A percentile compares a stretch with the other conserved stretches of the same genome.
Evolutionary conservation across 257 asterid species (phyloP).

Genomic region (Phtheirospermum japonicum): DNA sequence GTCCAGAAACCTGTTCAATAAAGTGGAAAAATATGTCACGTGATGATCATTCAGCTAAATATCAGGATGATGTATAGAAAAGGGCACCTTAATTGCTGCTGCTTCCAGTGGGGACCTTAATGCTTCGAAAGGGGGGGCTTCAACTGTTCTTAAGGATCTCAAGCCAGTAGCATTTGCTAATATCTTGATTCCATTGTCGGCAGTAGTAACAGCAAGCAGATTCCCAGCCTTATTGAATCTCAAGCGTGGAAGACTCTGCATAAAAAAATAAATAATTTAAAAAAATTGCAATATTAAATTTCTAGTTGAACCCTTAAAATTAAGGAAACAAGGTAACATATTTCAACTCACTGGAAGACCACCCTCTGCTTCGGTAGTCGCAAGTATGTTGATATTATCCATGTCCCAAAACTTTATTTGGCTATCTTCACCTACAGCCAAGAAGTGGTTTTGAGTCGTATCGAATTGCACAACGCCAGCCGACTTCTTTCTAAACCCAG

Average conservation of each 20-base stretch:
- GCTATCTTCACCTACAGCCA: conserved; percentile 94
- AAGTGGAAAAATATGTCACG: conserved; percentile 14
- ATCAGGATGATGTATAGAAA: conserved; percentile 24
- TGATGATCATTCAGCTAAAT: conserved; percentile 23
- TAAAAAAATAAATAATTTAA: conserved; percentile 5
- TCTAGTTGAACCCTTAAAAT: conserved; percentile 8
- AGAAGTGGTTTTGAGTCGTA: conserved; percentile 85
- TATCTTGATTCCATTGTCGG: conserved; percentile 89
- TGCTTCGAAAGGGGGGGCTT: conserved; percentile 76
- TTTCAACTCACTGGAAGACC: conserved; percentile 76
- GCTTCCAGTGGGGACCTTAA: conserved; percentile 78
- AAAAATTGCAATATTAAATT: conserved; percentile 21
- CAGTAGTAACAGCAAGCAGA: conserved; percentile 89
- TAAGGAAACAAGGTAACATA: conserved; percentile 1
- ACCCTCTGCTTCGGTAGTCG: conserved; percentile 81
- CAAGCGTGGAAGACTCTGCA: conserved; percentile 85
- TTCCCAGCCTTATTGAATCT: conserved; percentile 95
- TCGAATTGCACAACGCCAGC: conserved; percentile 85
- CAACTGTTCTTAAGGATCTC: conserved; percentile 72
- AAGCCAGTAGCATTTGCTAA: conserved; percentile 81
- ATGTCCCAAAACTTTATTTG: conserved; percentile 99
- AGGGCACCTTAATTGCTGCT: conserved; percentile 68
- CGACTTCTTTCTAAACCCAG: conserved; percentile 86
- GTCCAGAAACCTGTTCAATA: conserved; percentile 67
- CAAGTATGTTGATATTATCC: conserved; percentile 68